Percentiles rank a stretch among this genome's conserved stretches.
phyloP scores from a whole-genome alignment of 2,329 filamentous ascomycete species.

The Nemania diffusa region DNA sequence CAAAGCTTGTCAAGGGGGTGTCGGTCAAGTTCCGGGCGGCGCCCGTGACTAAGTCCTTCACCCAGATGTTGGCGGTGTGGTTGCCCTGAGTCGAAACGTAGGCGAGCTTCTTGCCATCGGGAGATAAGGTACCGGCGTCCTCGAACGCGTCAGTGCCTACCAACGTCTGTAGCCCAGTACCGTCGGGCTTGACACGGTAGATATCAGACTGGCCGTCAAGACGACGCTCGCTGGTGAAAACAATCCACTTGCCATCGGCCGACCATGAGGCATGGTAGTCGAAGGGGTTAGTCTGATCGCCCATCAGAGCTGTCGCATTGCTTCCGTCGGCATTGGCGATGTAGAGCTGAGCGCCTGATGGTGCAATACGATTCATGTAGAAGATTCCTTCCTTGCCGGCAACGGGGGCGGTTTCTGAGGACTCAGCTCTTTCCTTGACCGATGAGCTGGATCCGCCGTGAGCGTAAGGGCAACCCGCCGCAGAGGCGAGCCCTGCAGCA shows the following conservation, averaged over 20 bases:
- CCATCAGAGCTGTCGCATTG: conserved; percentile 51
- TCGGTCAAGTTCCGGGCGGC: conserved; percentile 51
- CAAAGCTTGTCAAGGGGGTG: conserved; percentile 40
- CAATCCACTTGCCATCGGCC: conserved; percentile 53
- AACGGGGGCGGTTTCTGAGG: background rate
- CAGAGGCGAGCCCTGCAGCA: background rate
- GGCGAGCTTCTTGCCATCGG: conserved; percentile 51
- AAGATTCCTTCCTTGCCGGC: conserved; percentile 20
- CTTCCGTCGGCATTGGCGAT: conserved; percentile 54
- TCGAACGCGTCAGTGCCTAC: conserved; percentile 51
- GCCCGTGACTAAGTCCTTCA: conserved; percentile 52
- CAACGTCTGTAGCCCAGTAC: conserved; percentile 50
- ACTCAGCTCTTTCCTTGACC: background rate
- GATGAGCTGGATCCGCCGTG: background rate
- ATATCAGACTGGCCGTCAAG: conserved; percentile 56
- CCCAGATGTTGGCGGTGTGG: conserved; percentile 54
- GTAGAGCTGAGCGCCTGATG: conserved; percentile 36
- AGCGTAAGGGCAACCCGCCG: background rate
- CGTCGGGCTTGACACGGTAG: conserved; percentile 52
- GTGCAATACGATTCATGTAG: conserved; percentile 41
- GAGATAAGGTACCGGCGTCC: conserved; percentile 52
- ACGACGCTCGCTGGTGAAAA: conserved; percentile 54
- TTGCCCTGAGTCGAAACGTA: conserved; percentile 54
- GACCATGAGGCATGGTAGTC: conserved; percentile 56
- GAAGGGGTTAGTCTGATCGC: conserved; percentile 44